phyloP scores from a whole-genome alignment of 2,329 filamentous ascomycete species.

The Phoma sp. region DNA sequence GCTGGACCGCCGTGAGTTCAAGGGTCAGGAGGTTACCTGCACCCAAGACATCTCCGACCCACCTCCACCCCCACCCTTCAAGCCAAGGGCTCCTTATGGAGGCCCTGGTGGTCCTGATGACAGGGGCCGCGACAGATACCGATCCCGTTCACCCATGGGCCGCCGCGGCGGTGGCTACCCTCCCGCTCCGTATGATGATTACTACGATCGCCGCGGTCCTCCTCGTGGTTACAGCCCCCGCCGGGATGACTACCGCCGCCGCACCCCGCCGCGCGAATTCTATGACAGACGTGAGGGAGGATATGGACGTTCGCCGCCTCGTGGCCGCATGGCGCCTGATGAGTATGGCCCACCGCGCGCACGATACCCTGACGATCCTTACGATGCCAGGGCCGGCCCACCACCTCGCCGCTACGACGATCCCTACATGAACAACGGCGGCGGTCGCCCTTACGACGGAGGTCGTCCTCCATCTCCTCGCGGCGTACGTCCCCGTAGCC shows the following conservation, averaged over 20 bases:
- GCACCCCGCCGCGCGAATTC: slow-evolving; percentile 78
- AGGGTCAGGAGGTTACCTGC: slow-evolving; percentile 85
- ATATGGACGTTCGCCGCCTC: slow-evolving; percentile 66
- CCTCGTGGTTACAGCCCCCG: slow-evolving; percentile 84
- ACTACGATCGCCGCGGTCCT: slow-evolving; percentile 80
- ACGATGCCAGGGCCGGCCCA: slow-evolving; percentile 61
- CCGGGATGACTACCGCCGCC: slow-evolving; percentile 86
- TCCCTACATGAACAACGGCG: slow-evolving; percentile 66
- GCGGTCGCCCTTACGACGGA: slow-evolving; percentile 60
- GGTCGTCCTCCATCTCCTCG: slow-evolving; percentile 52
- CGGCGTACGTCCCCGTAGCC: slow-evolving; percentile 51
- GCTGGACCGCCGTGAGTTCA: slow-evolving; percentile 91
- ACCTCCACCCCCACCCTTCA: slow-evolving; percentile 45
- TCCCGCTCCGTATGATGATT: slow-evolving; percentile 68
- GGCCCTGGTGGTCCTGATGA: slow-evolving; percentile 62
- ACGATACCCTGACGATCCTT: slow-evolving; percentile 76
- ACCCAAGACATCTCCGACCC: slow-evolving; percentile 74
- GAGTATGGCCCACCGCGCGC: slow-evolving; percentile 70
- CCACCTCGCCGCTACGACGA: slow-evolving; percentile 63
- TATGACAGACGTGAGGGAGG: slow-evolving; percentile 73
- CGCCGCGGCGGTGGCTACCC: slow-evolving; percentile 65
- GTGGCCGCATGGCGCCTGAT: slow-evolving; percentile 74
- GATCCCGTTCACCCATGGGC: slow-evolving; percentile 74
- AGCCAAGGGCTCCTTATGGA: slow-evolving; percentile 42
- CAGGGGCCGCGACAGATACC: slow-evolving; percentile 71